Evolutionary conservation across 164 flowering plant species (phyloP).

Genomic region (Kalanchoe fedtschenkoi): DNA sequence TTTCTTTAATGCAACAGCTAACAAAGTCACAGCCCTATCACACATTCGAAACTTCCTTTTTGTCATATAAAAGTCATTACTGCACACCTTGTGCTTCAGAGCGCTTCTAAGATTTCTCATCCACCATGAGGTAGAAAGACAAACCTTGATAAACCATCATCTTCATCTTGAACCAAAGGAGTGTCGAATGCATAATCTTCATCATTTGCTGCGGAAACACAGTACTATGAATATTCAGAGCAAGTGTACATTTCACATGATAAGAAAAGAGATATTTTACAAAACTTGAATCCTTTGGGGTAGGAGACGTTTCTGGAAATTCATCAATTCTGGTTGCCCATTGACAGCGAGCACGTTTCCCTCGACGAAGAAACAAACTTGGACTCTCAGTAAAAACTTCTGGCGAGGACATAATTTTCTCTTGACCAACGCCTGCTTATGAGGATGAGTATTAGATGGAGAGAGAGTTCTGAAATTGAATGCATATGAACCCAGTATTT

Average conservation of each 20-base stretch:
- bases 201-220: constrained; percentile 26
- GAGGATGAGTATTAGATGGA: neutral
- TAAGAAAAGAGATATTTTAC: constrained; percentile 2
- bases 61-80: neutral
- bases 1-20: constrained; percentile 47
- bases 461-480: neutral
- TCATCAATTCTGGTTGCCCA: constrained; percentile 14
- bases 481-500: no score
- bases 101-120: neutral
- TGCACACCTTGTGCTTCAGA: neutral
- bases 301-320: constrained; percentile 17
- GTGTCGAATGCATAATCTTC: constrained; percentile 21
- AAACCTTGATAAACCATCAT: constrained; percentile 56
- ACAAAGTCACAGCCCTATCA: constrained; percentile 47
- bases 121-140: constrained; percentile 1
- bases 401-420: constrained; percentile 20
- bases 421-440: constrained; percentile 24
- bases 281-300: constrained; percentile 24
- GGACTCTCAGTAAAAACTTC: constrained; percentile 12
- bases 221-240: neutral
- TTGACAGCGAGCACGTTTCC: constrained; percentile 24
- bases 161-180: constrained; percentile 29
- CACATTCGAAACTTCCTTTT: constrained; percentile 7
- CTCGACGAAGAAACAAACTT: constrained; percentile 16
- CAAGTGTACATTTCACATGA: neutral